phyloP scores from a whole-genome alignment of 1,139 yeast species.

The Pichia sp. region DNA sequence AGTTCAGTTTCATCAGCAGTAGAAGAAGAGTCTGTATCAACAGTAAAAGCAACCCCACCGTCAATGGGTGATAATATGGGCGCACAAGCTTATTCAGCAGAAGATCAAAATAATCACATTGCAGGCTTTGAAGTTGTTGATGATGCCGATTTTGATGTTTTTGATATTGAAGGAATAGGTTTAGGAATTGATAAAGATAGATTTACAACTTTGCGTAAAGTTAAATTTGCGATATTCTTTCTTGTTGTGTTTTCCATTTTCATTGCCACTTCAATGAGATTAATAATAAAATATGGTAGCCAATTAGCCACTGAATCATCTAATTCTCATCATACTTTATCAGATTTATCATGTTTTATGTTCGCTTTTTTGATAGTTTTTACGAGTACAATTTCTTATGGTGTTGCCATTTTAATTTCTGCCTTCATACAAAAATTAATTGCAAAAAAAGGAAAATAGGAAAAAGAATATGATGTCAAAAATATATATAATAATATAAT shows the following conservation, averaged over 20 bases:
- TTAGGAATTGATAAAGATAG: slow-evolving; percentile 39
- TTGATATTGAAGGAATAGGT: slow-evolving; percentile 3
- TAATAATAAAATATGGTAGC: slow-evolving; percentile 41
- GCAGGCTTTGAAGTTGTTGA: background rate
- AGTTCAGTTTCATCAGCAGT: no score
- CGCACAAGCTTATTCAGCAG: slow-evolving; percentile 17
- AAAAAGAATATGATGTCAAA: no score
- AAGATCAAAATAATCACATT: background rate
- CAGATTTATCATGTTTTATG: slow-evolving; percentile 3
- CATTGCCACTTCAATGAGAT: slow-evolving; percentile 58
- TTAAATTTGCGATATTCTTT: slow-evolving; percentile 67
- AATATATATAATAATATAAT: no score
- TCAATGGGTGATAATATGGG: background rate
- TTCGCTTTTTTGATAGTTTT: slow-evolving; percentile 59
- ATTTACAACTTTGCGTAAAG: slow-evolving; percentile 67
- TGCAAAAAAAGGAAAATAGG: no score
- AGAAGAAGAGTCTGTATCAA: background rate
- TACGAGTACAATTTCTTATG: slow-evolving; percentile 55
- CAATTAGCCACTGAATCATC: slow-evolving; percentile 56
- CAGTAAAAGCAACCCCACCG: background rate
- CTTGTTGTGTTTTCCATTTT: slow-evolving; percentile 64
- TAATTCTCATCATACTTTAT: background rate
- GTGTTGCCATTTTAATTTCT: slow-evolving; percentile 52
- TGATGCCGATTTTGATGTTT: background rate
- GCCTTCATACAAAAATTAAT: no score